Evolutionary conservation across 106 monocot genomes (phyloP), one percentile per base, ranked within the genome.

Genomic region (Posidonia australis): DNA sequence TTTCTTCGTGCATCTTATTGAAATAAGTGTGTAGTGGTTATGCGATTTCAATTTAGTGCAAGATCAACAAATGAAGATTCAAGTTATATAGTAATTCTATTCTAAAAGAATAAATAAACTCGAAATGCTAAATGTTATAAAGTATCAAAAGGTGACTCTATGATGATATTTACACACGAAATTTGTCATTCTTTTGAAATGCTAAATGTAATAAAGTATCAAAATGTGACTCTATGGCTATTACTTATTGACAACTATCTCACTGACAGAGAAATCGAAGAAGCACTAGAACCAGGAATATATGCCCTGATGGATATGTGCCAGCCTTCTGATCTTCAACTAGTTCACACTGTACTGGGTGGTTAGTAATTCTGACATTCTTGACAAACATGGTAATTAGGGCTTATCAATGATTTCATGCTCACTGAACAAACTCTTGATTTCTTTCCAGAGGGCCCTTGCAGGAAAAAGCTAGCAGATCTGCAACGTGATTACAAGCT

Each of bases 301-400:
- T 88, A 85, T 74, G 75, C 92, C 10, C 70, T 92, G 57, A 71
- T 92, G 64, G 92, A 92, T 71, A 74, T 88, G 61, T 92, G 92
- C 75, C 66, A 68, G 31, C 58, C 67, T 61, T 70, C 48, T 53
- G 87, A 98, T 75, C 73, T 84, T 58, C 87, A 90, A 78, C 76
- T 64, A 31, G 80, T 90, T 48, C 96, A 98, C 71, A 87, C 80
- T 44, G 73, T 82, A 26, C 71, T 96, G 44, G 76, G 62, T 54
- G 90, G 86, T 90, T 26, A 76, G 80, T 22, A 23, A 44, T 13
- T 23, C 9, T 16, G 32, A 31, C 30, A 17, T 72, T 44, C 32
- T 63, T 51, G 21, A 22, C n/a, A n/a, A n/a, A n/a, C n/a, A n/a
- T n/a, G n/a, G n/a, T 43, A 9, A 18, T 32, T 26, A 42, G 26